Base-by-base conservation (phyloP, 495 filamentous ascomycete genomes). In the Aspergillus funiculosus region DNA sequence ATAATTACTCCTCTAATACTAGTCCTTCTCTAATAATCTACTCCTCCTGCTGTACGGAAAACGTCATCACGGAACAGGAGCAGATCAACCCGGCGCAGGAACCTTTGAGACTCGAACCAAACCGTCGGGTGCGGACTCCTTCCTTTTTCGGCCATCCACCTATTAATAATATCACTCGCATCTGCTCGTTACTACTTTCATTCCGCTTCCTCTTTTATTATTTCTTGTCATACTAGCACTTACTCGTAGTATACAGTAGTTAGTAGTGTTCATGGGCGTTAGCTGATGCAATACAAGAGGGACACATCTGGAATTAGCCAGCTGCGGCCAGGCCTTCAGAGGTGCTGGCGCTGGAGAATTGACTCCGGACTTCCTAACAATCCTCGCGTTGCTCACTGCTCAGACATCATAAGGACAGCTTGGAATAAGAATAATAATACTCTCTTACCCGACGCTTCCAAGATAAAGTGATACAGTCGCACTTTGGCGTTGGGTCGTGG, bases 81-180 rank as follows among this genome's bases (percentile, higher is more conserved):
- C 15, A 15, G 53, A 52, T 56, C 54, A 48, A 34, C 44, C 49
- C 48, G 56, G 52, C 52, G 56, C 56, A 59, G 56, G 56, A 59
- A 55, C 56, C 46, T 54, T n/a, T n/a, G n/a, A n/a, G n/a, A n/a
- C 46, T 27, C 50, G 52, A 55, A 32, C 56, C 56, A 59, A 21
- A 51, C 56, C 21, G 49, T 59, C 56, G 56, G 56, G 56, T 53
- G 51, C 56, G 43, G 48, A 26, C 38, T 38, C 25, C 28, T 22
- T 10, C 46, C 45, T 36, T 24, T 29, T 11, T 21, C 18, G 45
- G 43, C 14, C 6, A n/a, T n/a, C n/a, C n/a, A n/a, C n/a, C n/a
- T 17, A 21, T 26, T 28, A 20, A 29, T 48, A 28, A 9, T 18
- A 34, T 27, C 34, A 18, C 22, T 11, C 38, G 7, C n/a, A n/a